Evolutionary conservation across 2,329 filamentous ascomycete genomes (phyloP).

Genomic region (Cercospora zeae-maydis): DNA sequence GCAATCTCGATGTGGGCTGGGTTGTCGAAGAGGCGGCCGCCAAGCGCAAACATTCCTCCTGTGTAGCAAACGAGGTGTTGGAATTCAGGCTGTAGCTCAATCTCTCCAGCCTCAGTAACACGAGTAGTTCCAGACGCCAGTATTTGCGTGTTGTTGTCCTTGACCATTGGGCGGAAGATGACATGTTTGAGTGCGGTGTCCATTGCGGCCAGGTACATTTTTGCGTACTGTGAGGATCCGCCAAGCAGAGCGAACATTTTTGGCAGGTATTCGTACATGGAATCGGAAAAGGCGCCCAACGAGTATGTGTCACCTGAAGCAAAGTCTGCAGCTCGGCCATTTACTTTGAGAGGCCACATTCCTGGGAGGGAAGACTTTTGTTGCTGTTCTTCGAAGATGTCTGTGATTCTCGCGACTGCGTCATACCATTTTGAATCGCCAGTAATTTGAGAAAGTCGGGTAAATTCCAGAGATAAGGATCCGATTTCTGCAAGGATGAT

Average conservation of each 20-base stretch:
- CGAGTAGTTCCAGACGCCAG: conserved; percentile 50
- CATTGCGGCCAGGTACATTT: conserved; percentile 47
- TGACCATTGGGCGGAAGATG: conserved; percentile 44
- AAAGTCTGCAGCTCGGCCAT: conserved; percentile 40
- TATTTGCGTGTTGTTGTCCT: conserved; percentile 40
- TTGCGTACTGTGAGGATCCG: conserved; percentile 39
- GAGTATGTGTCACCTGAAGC: conserved; percentile 31
- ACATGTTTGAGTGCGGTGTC: conserved; percentile 47
- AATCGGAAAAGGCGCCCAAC: conserved; percentile 36
- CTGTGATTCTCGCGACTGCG: conserved; percentile 56
- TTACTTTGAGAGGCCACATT: conserved; percentile 58
- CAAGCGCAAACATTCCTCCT: conserved; percentile 67
- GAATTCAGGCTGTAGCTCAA: conserved; percentile 38
- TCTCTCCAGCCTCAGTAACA: conserved; percentile 19
- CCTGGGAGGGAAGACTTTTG: conserved; percentile 56
- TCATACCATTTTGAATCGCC: conserved; percentile 60
- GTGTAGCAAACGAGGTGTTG: conserved; percentile 68
- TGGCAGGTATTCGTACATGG: conserved; percentile 36
- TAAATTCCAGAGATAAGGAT: conserved; percentile 60
- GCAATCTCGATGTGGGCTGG: conserved; percentile 56
- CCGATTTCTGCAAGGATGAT: conserved; percentile 53
- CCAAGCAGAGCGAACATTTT: conserved; percentile 33
- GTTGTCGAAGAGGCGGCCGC: conserved; percentile 57
- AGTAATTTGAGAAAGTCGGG: conserved; percentile 61
- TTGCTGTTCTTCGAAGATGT: conserved; percentile 55